Conservation (phyloP, 768 basidiomycete species). For the Russula emetica region DNA sequence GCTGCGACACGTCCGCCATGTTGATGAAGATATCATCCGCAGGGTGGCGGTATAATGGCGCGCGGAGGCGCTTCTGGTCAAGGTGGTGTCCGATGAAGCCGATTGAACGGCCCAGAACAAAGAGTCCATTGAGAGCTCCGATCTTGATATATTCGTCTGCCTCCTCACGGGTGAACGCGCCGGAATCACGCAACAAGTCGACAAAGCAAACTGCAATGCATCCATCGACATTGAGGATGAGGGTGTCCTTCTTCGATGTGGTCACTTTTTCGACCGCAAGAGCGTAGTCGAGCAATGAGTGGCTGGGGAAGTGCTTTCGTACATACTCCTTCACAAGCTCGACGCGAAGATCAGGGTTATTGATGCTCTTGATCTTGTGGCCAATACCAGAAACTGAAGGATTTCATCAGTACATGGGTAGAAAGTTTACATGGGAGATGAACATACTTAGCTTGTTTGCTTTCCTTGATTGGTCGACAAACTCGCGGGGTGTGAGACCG, state of each 20-base stretch:
- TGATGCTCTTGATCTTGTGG: slow-evolving; percentile 99
- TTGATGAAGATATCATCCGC: slow-evolving; percentile 96
- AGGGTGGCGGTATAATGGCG: slow-evolving; percentile 90
- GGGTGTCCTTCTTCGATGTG: slow-evolving; percentile 94
- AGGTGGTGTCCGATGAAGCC: slow-evolving; percentile 96
- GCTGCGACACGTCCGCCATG: slow-evolving; percentile 81
- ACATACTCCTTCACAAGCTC: slow-evolving; percentile 96
- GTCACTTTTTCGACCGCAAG: slow-evolving; percentile 97
- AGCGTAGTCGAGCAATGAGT: slow-evolving; percentile 89
- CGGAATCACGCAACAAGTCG: slow-evolving; percentile 85
- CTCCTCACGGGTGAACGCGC: slow-evolving; percentile 93
- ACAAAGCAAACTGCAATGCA: slow-evolving; percentile 96
- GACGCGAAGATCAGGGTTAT: slow-evolving; percentile 91
- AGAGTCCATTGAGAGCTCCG: slow-evolving; percentile 91
- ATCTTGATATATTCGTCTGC: slow-evolving; percentile 98
- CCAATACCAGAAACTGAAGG: slow-evolving; percentile 88
- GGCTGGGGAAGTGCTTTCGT: slow-evolving; percentile 91
- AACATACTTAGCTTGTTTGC: slow-evolving; percentile 86
- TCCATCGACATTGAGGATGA: slow-evolving; percentile 95
- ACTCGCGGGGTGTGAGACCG: slow-evolving; percentile 95
- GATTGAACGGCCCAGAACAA: slow-evolving; percentile 95
- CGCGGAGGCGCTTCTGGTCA: slow-evolving; percentile 93
- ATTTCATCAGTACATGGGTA: slow-evolving; percentile 7
- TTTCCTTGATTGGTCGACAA: slow-evolving; percentile 91
- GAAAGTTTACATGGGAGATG: neutral